Evolutionary conservation across 495 filamentous ascomycete species (phyloP), one percentile per base, ranked within the genome.

Genomic region (Rhypophila decipiens): DNA sequence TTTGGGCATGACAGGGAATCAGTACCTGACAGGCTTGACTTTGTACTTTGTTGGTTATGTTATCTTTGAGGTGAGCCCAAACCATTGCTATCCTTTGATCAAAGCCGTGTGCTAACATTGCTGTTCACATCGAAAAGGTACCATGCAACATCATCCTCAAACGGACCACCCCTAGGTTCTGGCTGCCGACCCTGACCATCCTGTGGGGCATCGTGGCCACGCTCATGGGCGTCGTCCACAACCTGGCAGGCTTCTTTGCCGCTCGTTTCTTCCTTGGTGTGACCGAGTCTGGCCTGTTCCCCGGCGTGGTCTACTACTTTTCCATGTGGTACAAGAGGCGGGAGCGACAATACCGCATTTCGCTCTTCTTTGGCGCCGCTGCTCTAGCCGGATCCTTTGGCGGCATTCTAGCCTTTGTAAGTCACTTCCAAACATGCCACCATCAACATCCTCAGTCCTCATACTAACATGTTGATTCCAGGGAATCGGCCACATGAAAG

Each of bases 301-400:
- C 85, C 11, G 85, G 87, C 1, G 85, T 89, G 0, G 85, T 88
- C 1, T 90, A 84, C 60, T 88, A 88, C 56, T 73, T 91, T n/a
- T 85, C 82, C 1, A 88, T 88, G 82, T 90, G 87, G 82, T 91
- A 90, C 50, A 84, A 83, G 55, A 71, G 85, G 15, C 76, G 76
- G 22, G 86, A 90, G 58, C 58, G 69, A 20, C 82, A 86, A 58
- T 87, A 81, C 55, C 80, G 86, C 0, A 76, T 90, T 31, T 80
- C 85, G 9, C 66, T 90, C 1, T 90, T 91, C 64, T 88, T 89
- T 49, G 80, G 78, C 44, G 80, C 83, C 11, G 84, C 85, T 1
- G 82, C 83, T 4, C 65, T 90, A 11, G 85, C 86, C 2, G 87
- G 87, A 33, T 86, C 87, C 0, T 91, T 90, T 60, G 87, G 87